phyloP scores from a whole-genome alignment of 352 stramenopile species.

The Elongisporangium anandrum region DNA sequence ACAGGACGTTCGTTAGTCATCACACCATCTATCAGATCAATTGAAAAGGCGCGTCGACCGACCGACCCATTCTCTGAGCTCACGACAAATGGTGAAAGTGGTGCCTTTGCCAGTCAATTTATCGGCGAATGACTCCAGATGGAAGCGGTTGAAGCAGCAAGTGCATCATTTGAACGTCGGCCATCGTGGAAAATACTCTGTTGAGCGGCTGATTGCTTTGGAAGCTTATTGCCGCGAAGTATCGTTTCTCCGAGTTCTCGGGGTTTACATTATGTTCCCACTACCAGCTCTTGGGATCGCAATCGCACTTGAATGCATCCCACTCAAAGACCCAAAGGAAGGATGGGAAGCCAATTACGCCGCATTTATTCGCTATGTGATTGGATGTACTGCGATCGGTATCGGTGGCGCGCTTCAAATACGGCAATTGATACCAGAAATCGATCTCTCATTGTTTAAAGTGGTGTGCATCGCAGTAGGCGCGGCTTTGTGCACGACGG shows the following conservation, averaged over 20 bases:
- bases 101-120: not conserved
- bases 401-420: conserved; percentile 5
- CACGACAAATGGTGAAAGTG: not conserved
- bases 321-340: conserved; percentile 1
- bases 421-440: not conserved
- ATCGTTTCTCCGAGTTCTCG: not conserved
- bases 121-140: not conserved
- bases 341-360: conserved; percentile 20
- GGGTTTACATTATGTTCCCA: conserved; percentile 3
- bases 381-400: conserved; percentile 5
- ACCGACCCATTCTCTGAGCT: too few species aligned
- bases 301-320: conserved; percentile 18
- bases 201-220: conserved; percentile 5
- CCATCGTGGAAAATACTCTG: conserved; percentile 4
- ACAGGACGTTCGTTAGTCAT: too few species aligned
- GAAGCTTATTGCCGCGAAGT: conserved; percentile 2
- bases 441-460: not conserved
- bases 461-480: conserved; percentile 7
- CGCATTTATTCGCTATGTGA: conserved; percentile 17
- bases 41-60: not conserved
- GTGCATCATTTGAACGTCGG: conserved; percentile 8
- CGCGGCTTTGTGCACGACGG: too few species aligned
- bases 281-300: conserved; percentile 11
- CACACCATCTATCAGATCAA: not conserved
- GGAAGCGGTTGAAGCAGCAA: not conserved